phyloP scores from a whole-genome alignment of 2,329 filamentous ascomycete genomes.

The Botrytis elliptica region DNA sequence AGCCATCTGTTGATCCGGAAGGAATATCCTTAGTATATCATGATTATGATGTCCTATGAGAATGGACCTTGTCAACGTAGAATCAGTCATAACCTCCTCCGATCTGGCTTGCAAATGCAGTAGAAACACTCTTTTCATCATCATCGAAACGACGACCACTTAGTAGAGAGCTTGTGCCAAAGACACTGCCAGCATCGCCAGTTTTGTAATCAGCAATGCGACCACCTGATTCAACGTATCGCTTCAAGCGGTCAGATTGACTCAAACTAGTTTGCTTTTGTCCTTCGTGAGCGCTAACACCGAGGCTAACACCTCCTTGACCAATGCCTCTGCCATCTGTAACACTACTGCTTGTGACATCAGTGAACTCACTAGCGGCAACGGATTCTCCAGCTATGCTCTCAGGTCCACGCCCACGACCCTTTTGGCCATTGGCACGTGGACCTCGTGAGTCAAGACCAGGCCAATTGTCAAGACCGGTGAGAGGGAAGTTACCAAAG shows the following conservation, averaged over 20 bases:
- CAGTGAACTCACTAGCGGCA: slow-evolving; percentile 85
- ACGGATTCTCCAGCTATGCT: slow-evolving; percentile 91
- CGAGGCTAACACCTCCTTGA: slow-evolving; percentile 85
- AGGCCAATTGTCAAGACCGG: slow-evolving; percentile 78
- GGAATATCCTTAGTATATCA: slow-evolving; percentile 17
- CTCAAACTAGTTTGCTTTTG: slow-evolving; percentile 72
- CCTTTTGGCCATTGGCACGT: slow-evolving; percentile 63
- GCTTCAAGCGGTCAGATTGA: slow-evolving; percentile 87
- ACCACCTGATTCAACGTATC: slow-evolving; percentile 85
- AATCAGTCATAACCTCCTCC: slow-evolving; percentile 50
- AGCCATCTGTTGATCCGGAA: slow-evolving; percentile 22
- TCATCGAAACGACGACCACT: slow-evolving; percentile 64
- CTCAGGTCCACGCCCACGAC: slow-evolving; percentile 64
- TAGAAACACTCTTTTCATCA: slow-evolving; percentile 93
- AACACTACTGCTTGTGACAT: slow-evolving; percentile 70
- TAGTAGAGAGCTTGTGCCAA: slow-evolving; percentile 55
- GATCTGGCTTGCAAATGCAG: slow-evolving; percentile 93
- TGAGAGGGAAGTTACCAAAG: slow-evolving; percentile 75
- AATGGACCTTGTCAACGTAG: slow-evolving; percentile 19
- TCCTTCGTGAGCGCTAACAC: slow-evolving; percentile 72
- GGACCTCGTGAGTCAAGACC: slow-evolving; percentile 63
- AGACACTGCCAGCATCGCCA: slow-evolving; percentile 63
- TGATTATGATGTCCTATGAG: slow-evolving; percentile 12
- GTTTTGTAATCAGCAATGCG: slow-evolving; percentile 57
- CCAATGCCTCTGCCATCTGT: slow-evolving; percentile 72